Evolutionary conservation across 1,139 yeast genomes (phyloP), one percentile per base, ranked within the genome.

Genomic region (Scheffersomyces illinoinensis): DNA sequence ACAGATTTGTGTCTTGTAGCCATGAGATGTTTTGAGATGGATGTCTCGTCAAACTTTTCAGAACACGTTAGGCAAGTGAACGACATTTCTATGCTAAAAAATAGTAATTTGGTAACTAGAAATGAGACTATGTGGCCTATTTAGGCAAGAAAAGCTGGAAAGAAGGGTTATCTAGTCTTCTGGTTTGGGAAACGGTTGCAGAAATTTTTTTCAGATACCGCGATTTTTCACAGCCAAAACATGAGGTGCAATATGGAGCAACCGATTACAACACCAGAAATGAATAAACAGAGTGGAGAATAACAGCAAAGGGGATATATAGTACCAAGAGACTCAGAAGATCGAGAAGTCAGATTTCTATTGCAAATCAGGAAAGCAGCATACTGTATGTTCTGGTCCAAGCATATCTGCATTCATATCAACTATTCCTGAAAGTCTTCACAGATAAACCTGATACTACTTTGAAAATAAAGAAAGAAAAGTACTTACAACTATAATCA

Each of bases 1-100:
- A 85, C 81, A 0, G 80, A 69, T 64, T 84, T 85, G 72, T 87
- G 91, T 61, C 89, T 77, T 0, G 88, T 81, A 1, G 79, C 56
- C 1, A 85, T 75, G 46, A 85, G 74, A 70, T 87, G 91, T 63
- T 77, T 78, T 39, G 75, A 71, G 39, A 77, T 72, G 3, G 65
- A 70, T 5, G 61, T 55, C 17, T 67, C 70, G 14, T 60, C 63
- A 8, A 65, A 63, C 14, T 66, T 47, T 33, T 61, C 62, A 23
- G 67, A 64, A 62, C 82, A 78, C 48, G 80, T 77, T 56, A 67
- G 62, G 64, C 82, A 77, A 17, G 72, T 68, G 62, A 64, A 71
- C 56, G 50, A 54, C 14, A 20, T 24, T 48, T 48, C 24, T 14
- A 12, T 12, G 17, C 7, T 33, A 12, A 7, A 4, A 7, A 33